phyloP scores from a whole-genome alignment of 1,284 basidiomycete species.

The Ustilago hordei region DNA sequence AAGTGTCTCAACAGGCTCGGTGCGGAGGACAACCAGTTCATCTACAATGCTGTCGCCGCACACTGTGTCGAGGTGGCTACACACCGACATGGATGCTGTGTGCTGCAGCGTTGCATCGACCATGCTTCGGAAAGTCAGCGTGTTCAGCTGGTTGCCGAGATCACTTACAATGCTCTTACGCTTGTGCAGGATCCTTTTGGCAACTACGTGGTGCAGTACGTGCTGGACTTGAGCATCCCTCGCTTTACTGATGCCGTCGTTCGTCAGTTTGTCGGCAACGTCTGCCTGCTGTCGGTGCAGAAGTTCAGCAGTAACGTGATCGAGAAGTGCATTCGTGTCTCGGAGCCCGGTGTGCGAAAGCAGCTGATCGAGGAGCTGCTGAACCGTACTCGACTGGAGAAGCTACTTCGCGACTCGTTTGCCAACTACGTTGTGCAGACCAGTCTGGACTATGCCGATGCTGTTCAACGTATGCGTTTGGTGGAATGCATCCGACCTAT shows the following conservation, averaged over 20 bases:
- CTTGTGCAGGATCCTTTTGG: slow-evolving; percentile 99
- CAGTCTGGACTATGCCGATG: slow-evolving; percentile 68
- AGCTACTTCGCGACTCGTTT: slow-evolving; percentile 81
- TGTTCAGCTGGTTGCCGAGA: slow-evolving; percentile 96
- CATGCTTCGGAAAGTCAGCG: slow-evolving; percentile 96
- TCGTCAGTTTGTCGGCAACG: slow-evolving; percentile 96
- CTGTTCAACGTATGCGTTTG: slow-evolving; percentile 64
- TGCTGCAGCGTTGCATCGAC: slow-evolving; percentile 97
- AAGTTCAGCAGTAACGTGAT: slow-evolving; percentile 98
- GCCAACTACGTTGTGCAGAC: slow-evolving; percentile 70
- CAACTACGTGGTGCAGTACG: slow-evolving; percentile 96
- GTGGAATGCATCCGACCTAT: slow-evolving; percentile 69
- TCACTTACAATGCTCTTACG: slow-evolving; percentile 96
- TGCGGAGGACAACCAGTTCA: slow-evolving; percentile 99
- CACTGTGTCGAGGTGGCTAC: slow-evolving; percentile 99
- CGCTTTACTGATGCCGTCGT: slow-evolving; percentile 97
- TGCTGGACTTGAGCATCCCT: slow-evolving; percentile 96
- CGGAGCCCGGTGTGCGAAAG: slow-evolving; percentile 92
- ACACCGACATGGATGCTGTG: slow-evolving; percentile 98
- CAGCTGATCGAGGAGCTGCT: slow-evolving; percentile 94
- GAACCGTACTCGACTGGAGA: slow-evolving; percentile 93
- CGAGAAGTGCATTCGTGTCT: slow-evolving; percentile 97
- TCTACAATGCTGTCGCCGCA: slow-evolving; percentile 98
- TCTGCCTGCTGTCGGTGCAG: slow-evolving; percentile 96
- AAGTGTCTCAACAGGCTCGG: slow-evolving; percentile 98